Base-by-base conservation (phyloP, 73 alveolate species). In the Paramecium bursaria region DNA sequence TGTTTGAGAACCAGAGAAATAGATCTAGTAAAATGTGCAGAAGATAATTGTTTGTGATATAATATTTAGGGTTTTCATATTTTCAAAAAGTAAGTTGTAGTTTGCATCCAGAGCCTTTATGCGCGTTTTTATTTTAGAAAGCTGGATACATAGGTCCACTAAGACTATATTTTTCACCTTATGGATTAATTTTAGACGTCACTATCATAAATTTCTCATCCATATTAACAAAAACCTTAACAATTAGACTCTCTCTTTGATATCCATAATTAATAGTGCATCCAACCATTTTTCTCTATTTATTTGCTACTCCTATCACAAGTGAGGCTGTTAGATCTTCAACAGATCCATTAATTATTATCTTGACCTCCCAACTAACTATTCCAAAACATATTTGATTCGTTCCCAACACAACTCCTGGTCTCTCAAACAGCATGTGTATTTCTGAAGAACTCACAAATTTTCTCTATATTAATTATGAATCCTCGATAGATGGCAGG, bases 81-180 rank as follows among this genome's bases (percentile, higher is more conserved):
- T n/a, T n/a, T n/a, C n/a, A n/a, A n/a, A n/a, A n/a, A n/a, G n/a
- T n/a, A n/a, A n/a, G n/a, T n/a, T n/a, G n/a, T n/a, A n/a, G n/a
- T n/a, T n/a, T n/a, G n/a, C n/a, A n/a, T n/a, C n/a, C n/a, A n/a
- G n/a, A n/a, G n/a, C n/a, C n/a, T n/a, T n/a, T n/a, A n/a, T n/a
- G 74, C 10, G 74, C 31, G 31, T 29, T 57, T 14, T 57, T 67
- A 67, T 67, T 67, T 42, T 67, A 42, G 27, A 67, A 67, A 39
- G 82, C 82, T 15, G 82, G 82, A 42, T 11, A 67, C n/a, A 67
- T 57, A 27, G 76, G 76, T 19, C 82, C 82, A 11, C 26, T 1
- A 21, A 15, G 22, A 25, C 21, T 7, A 47, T 25, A 67, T 42
- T 47, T 31, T 57, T 67, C 82, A 39, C 55, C 76, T 23, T 57